Evolutionary conservation across 2,329 filamentous ascomycete species (phyloP).

Genomic region (Sporothrix luriei): DNA sequence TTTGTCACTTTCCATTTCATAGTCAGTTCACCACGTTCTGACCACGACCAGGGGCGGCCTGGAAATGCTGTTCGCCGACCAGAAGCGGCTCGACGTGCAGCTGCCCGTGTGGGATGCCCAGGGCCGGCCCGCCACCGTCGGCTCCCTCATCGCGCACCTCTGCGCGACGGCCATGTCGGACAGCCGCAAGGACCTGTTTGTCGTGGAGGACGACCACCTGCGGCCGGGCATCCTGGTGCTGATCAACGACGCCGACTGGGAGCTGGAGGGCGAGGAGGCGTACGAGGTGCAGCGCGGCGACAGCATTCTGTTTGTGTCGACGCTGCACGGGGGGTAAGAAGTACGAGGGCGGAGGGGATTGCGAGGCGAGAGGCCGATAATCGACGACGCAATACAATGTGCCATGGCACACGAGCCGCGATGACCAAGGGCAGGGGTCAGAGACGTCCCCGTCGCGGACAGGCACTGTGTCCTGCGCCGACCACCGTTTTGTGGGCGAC

Average conservation of each 20-base stretch:
- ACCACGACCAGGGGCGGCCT: conserved; percentile 72
- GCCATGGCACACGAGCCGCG: too few relatives aligned
- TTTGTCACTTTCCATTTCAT: conserved; percentile 47
- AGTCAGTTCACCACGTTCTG: conserved; percentile 38
- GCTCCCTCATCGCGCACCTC: conserved; percentile 75
- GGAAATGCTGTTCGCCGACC: conserved; percentile 88
- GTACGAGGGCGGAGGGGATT: conserved; percentile 46
- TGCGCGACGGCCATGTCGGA: conserved; percentile 85
- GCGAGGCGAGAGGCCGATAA: too few relatives aligned
- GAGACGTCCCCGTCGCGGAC: too few relatives aligned
- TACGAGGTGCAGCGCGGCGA: conserved; percentile 83
- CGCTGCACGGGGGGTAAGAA: conserved; percentile 85
- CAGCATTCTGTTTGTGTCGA: conserved; percentile 94
- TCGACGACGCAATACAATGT: too few relatives aligned
- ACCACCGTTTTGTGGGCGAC: too few relatives aligned
- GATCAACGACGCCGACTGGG: conserved; percentile 98
- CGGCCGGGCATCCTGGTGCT: conserved; percentile 93
- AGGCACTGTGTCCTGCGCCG: too few relatives aligned
- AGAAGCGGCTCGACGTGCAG: conserved; percentile 70
- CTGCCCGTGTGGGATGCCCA: conserved; percentile 65
- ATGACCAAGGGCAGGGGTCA: too few relatives aligned
- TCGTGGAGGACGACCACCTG: conserved; percentile 68
- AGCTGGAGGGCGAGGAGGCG: conserved; percentile 89
- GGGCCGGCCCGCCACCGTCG: conserved; percentile 67
- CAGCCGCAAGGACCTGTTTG: conserved; percentile 81